These are phyloP conservation scores for Boletus subparvulus DNA, from an alignment of 768 basidiomycete genomes.

Conservation along the genomic window DNA sequence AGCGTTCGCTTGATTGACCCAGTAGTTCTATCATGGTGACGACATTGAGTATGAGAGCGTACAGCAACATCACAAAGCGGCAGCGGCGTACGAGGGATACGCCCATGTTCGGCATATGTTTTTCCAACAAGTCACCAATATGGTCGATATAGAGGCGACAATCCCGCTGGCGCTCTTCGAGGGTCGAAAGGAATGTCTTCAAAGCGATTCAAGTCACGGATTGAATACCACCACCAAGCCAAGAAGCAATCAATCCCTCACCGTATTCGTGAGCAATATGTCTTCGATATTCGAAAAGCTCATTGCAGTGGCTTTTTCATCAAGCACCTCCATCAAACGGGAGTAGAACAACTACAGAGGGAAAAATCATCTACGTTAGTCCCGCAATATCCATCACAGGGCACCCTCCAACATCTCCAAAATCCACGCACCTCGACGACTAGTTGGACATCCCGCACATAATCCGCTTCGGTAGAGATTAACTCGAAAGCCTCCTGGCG, in stretches of 20 bases:
- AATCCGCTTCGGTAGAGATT: conserved; percentile 85
- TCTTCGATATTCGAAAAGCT: conserved; percentile 96
- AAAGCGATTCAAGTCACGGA: neutral
- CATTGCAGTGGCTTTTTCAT: conserved; percentile 71
- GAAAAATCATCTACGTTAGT: neutral
- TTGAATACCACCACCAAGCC: neutral
- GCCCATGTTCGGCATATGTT: conserved; percentile 72
- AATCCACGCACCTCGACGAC: conserved; percentile 72
- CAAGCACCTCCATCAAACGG: conserved; percentile 67
- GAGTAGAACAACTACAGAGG: conserved; percentile 76
- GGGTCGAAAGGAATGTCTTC: conserved; percentile 78
- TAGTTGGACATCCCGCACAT: conserved; percentile 88
- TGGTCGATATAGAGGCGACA: conserved; percentile 88
- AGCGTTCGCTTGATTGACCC: conserved; percentile 81
- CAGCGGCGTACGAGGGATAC: conserved; percentile 66
- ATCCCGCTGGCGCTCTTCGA: conserved; percentile 90
- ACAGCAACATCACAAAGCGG: neutral
- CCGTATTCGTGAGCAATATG: conserved; percentile 84
- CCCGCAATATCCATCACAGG: too few relatives aligned
- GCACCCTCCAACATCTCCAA: neutral
- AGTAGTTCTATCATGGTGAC: conserved; percentile 64
- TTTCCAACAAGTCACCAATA: conserved; percentile 81
- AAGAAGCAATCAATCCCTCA: conserved; percentile 32
- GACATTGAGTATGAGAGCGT: neutral
- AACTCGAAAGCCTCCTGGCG: conserved; percentile 96